Percentiles rank a stretch among this genome's conserved stretches.
Evolutionary conservation across 1,139 yeast species (phyloP).

Genomic region (Geotrichum australiense): DNA sequence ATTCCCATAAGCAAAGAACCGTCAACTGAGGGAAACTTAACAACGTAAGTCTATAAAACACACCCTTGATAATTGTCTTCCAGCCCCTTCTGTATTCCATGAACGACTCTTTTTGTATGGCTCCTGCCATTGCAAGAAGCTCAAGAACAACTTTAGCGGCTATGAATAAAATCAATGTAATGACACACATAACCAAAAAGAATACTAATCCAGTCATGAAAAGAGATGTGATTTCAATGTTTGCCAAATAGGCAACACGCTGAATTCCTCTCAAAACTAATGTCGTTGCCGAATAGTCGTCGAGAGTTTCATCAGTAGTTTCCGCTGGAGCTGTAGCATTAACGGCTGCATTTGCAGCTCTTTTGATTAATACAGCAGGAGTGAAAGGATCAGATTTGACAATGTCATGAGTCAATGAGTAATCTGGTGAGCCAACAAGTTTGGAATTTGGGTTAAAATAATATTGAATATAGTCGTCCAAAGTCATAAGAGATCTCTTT

Average conservation of each 20-base stretch:
- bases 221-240: conserved; percentile 76
- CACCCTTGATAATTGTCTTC: conserved; percentile 78
- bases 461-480: conserved; percentile 23
- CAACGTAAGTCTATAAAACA: conserved; percentile 71
- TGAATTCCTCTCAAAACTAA: conserved; percentile 84
- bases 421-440: conserved; percentile 16
- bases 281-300: conserved; percentile 51
- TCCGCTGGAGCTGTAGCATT: conserved; percentile 44
- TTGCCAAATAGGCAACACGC: conserved; percentile 79
- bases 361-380: conserved; percentile 5
- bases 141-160: conserved; percentile 72
- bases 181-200: conserved; percentile 70
- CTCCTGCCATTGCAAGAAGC: conserved; percentile 52
- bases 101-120: conserved; percentile 55
- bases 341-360: conserved; percentile 40
- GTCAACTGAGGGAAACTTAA: conserved; percentile 83
- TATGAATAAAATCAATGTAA: conserved; percentile 56
- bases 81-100: conserved; percentile 74
- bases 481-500: conserved; percentile 7
- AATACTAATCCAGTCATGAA: conserved; percentile 84
- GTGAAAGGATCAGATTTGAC: conserved; percentile 18
- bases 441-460: conserved; percentile 20
- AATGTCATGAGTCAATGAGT: conserved; percentile 20
- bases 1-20: conserved; percentile 82
- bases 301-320: conserved; percentile 64